Conservation (phyloP, 768 basidiomycete species). For the Mrakia blollopis region DNA sequence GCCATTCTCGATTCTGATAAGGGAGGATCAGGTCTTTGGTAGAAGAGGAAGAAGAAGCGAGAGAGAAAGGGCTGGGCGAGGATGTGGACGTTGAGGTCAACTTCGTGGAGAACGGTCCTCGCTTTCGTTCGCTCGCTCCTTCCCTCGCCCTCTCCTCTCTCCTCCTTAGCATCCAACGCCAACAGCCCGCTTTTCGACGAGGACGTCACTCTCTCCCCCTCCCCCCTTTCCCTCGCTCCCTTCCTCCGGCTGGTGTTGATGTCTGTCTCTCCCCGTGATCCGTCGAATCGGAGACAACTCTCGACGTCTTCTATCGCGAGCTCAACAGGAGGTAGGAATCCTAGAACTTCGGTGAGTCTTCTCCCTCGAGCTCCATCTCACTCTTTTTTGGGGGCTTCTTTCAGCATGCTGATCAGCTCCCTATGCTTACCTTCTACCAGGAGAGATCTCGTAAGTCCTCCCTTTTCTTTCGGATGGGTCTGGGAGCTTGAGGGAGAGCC, state of each 20-base stretch:
- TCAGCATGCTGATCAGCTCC: background rate
- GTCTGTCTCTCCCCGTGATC: conserved; percentile 10
- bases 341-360: background rate
- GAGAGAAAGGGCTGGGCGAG: too few species aligned
- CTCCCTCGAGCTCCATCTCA: background rate
- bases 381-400: too few species aligned
- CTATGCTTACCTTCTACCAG: background rate
- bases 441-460: background rate
- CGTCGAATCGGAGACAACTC: background rate
- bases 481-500: background rate
- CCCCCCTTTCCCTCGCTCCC: background rate
- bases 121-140: background rate
- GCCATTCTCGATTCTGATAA: too few species aligned
- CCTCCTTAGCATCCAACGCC: background rate
- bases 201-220: background rate
- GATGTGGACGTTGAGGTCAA: too few species aligned
- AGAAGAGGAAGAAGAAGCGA: too few species aligned
- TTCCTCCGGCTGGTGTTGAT: conserved; percentile 1
- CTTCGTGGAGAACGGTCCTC: too few species aligned
- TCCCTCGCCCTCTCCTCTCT: background rate
- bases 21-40: too few species aligned
- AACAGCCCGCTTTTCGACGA: background rate
- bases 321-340: background rate
- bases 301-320: conserved; percentile 18
- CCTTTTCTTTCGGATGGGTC: background rate